Evolutionary conservation across 768 basidiomycete genomes (phyloP).

Genomic region (Termitomyces heimii): DNA sequence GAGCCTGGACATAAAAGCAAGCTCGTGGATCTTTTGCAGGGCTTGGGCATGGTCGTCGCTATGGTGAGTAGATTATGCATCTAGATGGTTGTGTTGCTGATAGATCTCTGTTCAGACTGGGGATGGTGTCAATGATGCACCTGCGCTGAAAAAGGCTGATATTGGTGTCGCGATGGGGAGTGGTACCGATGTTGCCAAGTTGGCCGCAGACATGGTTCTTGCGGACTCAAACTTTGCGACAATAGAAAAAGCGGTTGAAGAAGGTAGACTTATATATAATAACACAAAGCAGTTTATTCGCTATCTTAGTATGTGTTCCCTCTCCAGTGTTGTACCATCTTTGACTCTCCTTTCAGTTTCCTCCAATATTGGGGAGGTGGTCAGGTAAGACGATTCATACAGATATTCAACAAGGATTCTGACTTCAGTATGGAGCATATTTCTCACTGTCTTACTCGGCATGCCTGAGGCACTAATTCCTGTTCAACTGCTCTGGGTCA

Average conservation of each 20-base stretch:
- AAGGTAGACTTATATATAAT: slow-evolving; percentile 96
- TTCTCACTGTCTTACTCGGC: slow-evolving; percentile 92
- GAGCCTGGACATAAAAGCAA: slow-evolving; percentile 94
- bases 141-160: slow-evolving; percentile 93
- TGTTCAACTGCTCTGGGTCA: slow-evolving; percentile 98
- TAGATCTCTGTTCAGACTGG: slow-evolving; percentile 58
- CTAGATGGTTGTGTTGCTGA: neutral
- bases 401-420: slow-evolving; percentile 5
- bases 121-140: slow-evolving; percentile 98
- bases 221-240: slow-evolving; percentile 97
- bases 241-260: slow-evolving; percentile 95
- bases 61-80: slow-evolving; percentile 52
- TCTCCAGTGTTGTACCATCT: neutral
- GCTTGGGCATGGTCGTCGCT: slow-evolving; percentile 88
- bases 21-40: slow-evolving; percentile 90
- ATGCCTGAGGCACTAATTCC: slow-evolving; percentile 99
- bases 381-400: slow-evolving; percentile 39
- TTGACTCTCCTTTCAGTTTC: slow-evolving; percentile 48
- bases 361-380: slow-evolving; percentile 96
- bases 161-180: slow-evolving; percentile 99
- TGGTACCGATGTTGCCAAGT: slow-evolving; percentile 96
- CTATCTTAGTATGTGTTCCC: slow-evolving; percentile 73
- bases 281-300: slow-evolving; percentile 99
- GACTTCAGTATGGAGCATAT: slow-evolving; percentile 54
- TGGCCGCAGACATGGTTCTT: slow-evolving; percentile 97